These are phyloP conservation scores for Diaporthe aspalathi DNA, from an alignment of 2,329 filamentous ascomycete genomes.

Conservation along the genomic window DNA sequence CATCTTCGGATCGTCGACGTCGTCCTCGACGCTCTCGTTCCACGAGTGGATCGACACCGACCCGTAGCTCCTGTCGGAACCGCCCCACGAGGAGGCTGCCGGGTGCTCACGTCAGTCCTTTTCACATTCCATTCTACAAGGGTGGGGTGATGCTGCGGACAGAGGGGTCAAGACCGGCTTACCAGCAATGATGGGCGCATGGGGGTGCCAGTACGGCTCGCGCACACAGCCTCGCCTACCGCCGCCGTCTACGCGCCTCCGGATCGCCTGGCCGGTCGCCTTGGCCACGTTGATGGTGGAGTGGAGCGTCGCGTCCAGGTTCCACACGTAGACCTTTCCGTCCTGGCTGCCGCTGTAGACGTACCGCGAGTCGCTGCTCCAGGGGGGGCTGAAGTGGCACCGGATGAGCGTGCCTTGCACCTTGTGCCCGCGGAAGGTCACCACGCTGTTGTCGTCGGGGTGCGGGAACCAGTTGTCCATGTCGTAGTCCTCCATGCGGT, in stretches of 20 bases:
- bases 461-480: slow-evolving; percentile 76
- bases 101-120: slow-evolving; percentile 2
- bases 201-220: slow-evolving; percentile 92
- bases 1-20: slow-evolving; percentile 68
- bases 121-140: background rate
- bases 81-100: slow-evolving; percentile 84
- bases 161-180: slow-evolving; percentile 46
- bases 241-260: slow-evolving; percentile 24
- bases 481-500: slow-evolving; percentile 76
- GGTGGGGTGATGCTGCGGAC: background rate
- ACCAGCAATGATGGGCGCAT: slow-evolving; percentile 80
- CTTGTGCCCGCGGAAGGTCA: slow-evolving; percentile 91
- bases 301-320: slow-evolving; percentile 88
- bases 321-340: slow-evolving; percentile 91
- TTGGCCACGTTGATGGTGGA: slow-evolving; percentile 80
- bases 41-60: slow-evolving; percentile 84
- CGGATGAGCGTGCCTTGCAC: slow-evolving; percentile 92
- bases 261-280: slow-evolving; percentile 61
- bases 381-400: slow-evolving; percentile 92
- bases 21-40: slow-evolving; percentile 75
- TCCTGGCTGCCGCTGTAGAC: slow-evolving; percentile 94
- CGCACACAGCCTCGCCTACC: slow-evolving; percentile 75
- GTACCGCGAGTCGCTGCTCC: slow-evolving; percentile 88
- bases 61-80: slow-evolving; percentile 76
- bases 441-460: slow-evolving; percentile 87